Base-by-base conservation (phyloP, 2,329 filamentous ascomycete species). In the Calcarisporium arbuscula region DNA sequence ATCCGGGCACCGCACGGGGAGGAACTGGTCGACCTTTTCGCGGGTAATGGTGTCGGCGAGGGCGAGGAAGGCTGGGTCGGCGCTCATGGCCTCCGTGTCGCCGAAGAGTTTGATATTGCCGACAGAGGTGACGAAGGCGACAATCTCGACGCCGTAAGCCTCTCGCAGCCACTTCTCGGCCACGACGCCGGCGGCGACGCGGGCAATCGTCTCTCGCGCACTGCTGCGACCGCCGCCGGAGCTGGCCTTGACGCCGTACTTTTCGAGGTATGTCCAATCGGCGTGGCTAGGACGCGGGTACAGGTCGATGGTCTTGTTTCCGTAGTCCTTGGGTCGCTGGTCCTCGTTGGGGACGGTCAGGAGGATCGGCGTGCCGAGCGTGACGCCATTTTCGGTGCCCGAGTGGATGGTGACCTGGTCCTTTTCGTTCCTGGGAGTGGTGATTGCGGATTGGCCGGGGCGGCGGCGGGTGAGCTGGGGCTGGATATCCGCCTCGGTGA, bases 231-330 rank as follows among this genome's bases (percentile, higher is more conserved):
- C 90, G 49, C 92, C 90, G 39, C 92, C 90, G 42, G 81, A 88
- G 57, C 79, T 85, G 23, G 92, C 88, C 69, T 94, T 94, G 49
- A 94, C 80, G 38, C 90, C 90, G 60, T 98, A 98, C 67, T 96
- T 96, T 61, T 95, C 85, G 41, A 95, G 72, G 65, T 96, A 96
- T 41, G 92, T 96, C 77, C 84, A 95, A 64, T 96, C 90, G 40
- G 92, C 90, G 64, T 96, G 92, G 57, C 80, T 87, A 22, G 90
- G 92, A 33, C 92, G 77, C 5, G 92, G 92, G 72, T 83, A 96
- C 43, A 80, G 66, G 62, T 96, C 86, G 77, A 95, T 95, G 19
- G 89, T 95, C 56, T 78, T 76, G 63, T 79, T 77, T 37, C 85
- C 85, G 63, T 96, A 96, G 68, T 98, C 92, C 57, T 86, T 80